A percentile compares a stretch with the other conserved stretches of the same genome.
Evolutionary conservation across 495 filamentous ascomycete genomes (phyloP).

Genomic region (Neurospora intermedia): DNA sequence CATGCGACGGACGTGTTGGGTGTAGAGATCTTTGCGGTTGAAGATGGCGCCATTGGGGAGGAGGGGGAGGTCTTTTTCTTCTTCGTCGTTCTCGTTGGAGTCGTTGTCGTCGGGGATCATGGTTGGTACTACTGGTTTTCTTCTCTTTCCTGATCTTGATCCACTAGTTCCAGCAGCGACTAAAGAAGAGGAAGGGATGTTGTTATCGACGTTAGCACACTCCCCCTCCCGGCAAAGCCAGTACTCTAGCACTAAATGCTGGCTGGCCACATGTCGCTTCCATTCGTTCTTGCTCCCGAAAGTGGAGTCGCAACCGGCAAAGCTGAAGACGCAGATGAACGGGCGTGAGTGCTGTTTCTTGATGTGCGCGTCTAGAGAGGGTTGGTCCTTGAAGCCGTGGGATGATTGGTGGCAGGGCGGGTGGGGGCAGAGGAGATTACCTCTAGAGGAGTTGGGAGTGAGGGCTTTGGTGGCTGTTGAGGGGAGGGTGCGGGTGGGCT

Average conservation of each 20-base stretch:
- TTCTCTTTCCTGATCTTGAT: background rate
- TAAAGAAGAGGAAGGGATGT: background rate
- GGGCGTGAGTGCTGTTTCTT: conserved; percentile 47
- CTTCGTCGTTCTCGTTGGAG: background rate
- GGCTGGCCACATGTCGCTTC: conserved; percentile 75
- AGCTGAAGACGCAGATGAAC: conserved; percentile 70
- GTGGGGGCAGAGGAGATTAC: conserved; percentile 11
- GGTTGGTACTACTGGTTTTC: conserved; percentile 20
- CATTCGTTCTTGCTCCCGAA: conserved; percentile 89
- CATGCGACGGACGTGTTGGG: conserved; percentile 81
- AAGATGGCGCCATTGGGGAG: conserved; percentile 49
- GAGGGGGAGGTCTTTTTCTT: background rate
- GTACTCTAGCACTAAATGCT: conserved; percentile 69
- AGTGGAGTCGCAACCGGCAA: conserved; percentile 62
- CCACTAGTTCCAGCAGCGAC: no score
- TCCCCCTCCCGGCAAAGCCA: conserved; percentile 67
- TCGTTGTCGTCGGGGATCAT: conserved; percentile 43
- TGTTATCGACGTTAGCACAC: conserved; percentile 38
- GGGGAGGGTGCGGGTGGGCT: background rate
- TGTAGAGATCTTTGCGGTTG: conserved; percentile 89
- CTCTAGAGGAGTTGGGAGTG: background rate
- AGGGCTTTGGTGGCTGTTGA: background rate
- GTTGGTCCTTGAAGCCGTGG: conserved; percentile 33
- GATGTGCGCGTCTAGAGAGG: conserved; percentile 36
- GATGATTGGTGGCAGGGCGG: conserved; percentile 27